Conservation (phyloP, 2,329 filamentous ascomycete genomes). For the Xylariales sp. region DNA sequence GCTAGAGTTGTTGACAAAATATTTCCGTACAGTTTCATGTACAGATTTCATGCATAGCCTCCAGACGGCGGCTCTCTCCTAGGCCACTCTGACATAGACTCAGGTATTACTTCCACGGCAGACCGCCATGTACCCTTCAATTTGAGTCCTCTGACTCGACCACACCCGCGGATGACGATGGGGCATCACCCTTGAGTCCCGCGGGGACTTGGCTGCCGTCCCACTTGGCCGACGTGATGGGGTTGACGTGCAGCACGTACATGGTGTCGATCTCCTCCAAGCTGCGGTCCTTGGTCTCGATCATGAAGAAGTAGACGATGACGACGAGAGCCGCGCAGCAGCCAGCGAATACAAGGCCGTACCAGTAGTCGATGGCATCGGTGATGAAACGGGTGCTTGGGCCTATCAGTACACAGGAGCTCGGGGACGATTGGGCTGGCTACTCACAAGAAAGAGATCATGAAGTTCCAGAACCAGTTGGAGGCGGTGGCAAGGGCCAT, state of each 20-base stretch:
- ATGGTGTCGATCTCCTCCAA: conserved; percentile 75
- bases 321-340: conserved; percentile 59
- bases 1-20: too few relatives aligned
- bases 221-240: conserved; percentile 39
- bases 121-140: too few relatives aligned
- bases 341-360: conserved; percentile 67
- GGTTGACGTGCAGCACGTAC: conserved; percentile 55
- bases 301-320: conserved; percentile 72
- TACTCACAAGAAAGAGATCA: conserved; percentile 43
- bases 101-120: too few relatives aligned
- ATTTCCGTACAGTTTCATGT: too few relatives aligned
- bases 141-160: conserved; percentile 2
- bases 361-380: conserved; percentile 62
- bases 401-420: background rate
- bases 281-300: conserved; percentile 66
- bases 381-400: conserved; percentile 64
- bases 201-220: conserved; percentile 24
- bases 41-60: too few relatives aligned
- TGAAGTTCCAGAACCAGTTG: conserved; percentile 65
- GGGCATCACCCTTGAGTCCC: conserved; percentile 7
- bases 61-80: too few relatives aligned
- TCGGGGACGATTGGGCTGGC: background rate
- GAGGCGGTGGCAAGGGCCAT: conserved; percentile 53
- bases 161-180: conserved; percentile 1
- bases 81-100: too few relatives aligned